These are phyloP conservation scores for Phoma sp. DNA, from an alignment of 2,329 filamentous ascomycete species.

Conservation along the genomic window DNA sequence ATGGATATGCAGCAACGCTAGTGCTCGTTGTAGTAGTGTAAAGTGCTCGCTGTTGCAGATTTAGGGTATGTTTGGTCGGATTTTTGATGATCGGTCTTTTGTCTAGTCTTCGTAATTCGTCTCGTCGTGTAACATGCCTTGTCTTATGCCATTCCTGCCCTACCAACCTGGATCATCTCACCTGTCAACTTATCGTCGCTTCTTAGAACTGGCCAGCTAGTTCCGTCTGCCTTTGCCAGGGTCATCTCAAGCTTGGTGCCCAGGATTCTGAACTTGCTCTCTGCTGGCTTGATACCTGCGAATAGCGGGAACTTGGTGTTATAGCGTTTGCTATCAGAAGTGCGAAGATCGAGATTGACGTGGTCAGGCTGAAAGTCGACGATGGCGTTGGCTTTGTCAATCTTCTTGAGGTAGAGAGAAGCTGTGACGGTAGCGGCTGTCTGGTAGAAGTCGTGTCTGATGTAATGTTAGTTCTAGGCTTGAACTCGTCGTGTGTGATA, in stretches of 20 bases:
- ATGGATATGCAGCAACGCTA: too few species aligned
- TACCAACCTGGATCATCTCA: conserved; percentile 89
- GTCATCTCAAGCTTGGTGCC: conserved; percentile 88
- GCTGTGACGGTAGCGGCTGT: conserved; percentile 84
- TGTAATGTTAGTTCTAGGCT: neutral
- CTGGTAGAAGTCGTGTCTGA: conserved; percentile 91
- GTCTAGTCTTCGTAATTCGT: conserved; percentile 17
- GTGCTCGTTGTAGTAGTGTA: too few species aligned
- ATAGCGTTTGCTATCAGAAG: conserved; percentile 85
- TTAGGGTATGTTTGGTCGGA: neutral
- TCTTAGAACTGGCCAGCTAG: conserved; percentile 84
- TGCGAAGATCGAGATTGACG: conserved; percentile 82
- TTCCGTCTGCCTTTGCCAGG: conserved; percentile 74
- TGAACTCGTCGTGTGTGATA: neutral
- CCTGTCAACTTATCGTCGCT: conserved; percentile 76
- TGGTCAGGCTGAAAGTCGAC: conserved; percentile 71
- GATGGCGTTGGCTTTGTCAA: conserved; percentile 79
- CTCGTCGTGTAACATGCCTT: neutral
- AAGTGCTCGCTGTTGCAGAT: too few species aligned
- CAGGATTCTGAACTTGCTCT: conserved; percentile 80
- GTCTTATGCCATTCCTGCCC: conserved; percentile 62
- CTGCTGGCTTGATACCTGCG: conserved; percentile 75
- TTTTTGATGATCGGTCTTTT: neutral
- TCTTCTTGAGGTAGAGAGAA: conserved; percentile 96
- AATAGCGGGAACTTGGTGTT: conserved; percentile 77